These are phyloP conservation scores for Gypsophila paniculata DNA, from an alignment of 179 eudicot genomes.

Conservation along the genomic window DNA sequence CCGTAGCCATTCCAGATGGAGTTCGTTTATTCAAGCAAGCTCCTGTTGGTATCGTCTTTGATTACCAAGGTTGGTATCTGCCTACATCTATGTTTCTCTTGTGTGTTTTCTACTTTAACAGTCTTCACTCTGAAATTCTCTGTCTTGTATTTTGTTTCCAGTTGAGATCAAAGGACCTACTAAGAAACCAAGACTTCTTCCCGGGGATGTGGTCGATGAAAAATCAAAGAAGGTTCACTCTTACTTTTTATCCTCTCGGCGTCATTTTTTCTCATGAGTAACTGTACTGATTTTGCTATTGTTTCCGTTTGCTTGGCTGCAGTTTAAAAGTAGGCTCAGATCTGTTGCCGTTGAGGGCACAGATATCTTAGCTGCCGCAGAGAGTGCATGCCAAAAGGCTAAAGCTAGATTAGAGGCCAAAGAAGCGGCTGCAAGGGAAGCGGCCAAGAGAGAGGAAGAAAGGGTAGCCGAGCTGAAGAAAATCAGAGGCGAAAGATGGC, in stretches of 20 bases:
- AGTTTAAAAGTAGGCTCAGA: constrained; percentile 59
- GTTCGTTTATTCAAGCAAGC: constrained; percentile 70
- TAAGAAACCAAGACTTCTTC: constrained; percentile 70
- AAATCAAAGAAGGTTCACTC: constrained; percentile 68
- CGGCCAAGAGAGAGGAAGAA: constrained; percentile 74
- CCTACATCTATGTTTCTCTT: constrained; percentile 19
- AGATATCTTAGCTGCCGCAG: constrained; percentile 58
- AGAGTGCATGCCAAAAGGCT: constrained; percentile 42
- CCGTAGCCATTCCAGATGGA: constrained; percentile 38
- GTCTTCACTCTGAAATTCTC: neutral
- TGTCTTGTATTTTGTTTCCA: constrained; percentile 23
- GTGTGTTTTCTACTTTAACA: neutral
- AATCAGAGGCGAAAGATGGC: constrained; percentile 86
- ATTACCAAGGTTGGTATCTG: constrained; percentile 69
- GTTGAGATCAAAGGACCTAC: constrained; percentile 62
- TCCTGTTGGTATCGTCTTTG: constrained; percentile 79
- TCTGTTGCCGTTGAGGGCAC: constrained; percentile 69
- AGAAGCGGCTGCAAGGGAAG: constrained; percentile 65
- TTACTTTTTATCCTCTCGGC: neutral
- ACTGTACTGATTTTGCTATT: neutral
- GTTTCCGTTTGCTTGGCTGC: constrained; percentile 18
- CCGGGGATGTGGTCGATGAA: constrained; percentile 64
- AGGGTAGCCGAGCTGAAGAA: constrained; percentile 67
- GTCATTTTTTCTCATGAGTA: neutral
- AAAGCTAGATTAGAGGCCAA: constrained; percentile 51